These are phyloP conservation scores for Rhododendron williamsianum DNA, from an alignment of 148 eudicot genomes.

Conservation along the genomic window DNA sequence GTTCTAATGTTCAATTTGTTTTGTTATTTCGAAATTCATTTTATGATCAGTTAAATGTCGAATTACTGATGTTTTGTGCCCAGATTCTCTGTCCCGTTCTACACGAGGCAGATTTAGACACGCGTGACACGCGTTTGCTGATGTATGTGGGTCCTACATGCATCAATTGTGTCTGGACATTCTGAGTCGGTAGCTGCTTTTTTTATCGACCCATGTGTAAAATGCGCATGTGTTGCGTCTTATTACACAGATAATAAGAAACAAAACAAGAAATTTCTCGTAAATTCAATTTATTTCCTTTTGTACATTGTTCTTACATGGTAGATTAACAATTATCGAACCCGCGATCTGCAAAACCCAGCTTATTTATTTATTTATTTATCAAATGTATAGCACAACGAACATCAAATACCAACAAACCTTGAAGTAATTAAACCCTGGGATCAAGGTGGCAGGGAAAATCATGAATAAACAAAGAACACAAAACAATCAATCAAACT, in stretches of 20 bases:
- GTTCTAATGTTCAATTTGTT: background rate
- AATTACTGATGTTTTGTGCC: background rate
- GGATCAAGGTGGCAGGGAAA: background rate
- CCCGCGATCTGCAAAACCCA: background rate
- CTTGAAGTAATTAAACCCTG: background rate
- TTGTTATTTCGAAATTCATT: background rate
- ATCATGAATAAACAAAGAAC: background rate
- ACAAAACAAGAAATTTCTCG: background rate
- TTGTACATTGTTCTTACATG: conserved; percentile 1
- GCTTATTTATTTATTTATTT: conserved; percentile 2
- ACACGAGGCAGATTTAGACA: background rate
- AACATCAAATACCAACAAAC: conserved; percentile 1
- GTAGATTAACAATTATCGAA: background rate
- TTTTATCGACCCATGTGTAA: background rate
- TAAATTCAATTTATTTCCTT: conserved; percentile 3
- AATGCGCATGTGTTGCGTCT: background rate
- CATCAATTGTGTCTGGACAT: background rate
- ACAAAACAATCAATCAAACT: background rate
- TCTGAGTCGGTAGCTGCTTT: background rate
- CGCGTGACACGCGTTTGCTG: background rate
- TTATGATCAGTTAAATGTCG: background rate
- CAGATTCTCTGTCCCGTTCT: background rate
- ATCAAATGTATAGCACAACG: background rate
- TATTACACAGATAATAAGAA: background rate
- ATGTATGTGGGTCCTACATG: background rate